Evolutionary conservation across 2,329 filamentous ascomycete species (phyloP).

Genomic region (Neodidymelliopsis sp.): DNA sequence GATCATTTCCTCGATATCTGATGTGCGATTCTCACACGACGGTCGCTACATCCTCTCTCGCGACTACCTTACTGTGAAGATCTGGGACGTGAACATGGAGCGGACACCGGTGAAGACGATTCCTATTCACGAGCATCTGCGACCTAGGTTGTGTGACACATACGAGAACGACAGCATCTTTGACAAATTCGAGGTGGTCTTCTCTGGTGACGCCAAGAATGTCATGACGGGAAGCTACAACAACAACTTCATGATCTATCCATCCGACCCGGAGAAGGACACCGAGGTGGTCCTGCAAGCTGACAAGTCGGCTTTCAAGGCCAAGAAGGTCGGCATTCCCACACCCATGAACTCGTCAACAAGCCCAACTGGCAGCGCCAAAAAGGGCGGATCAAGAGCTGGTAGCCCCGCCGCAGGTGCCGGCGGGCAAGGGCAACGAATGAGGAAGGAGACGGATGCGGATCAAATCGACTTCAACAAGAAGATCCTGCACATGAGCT

Average conservation of each 20-base stretch:
- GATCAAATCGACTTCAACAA: conserved; percentile 99
- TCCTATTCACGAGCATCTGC: conserved; percentile 95
- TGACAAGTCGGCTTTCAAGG: conserved; percentile 99
- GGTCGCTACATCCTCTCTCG: conserved; percentile 96
- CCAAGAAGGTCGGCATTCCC: conserved; percentile 98
- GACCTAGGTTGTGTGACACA: conserved; percentile 93
- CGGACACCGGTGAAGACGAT: conserved; percentile 97
- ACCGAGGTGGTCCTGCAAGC: conserved; percentile 97
- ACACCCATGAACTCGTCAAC: conserved; percentile 90
- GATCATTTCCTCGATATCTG: conserved; percentile 99
- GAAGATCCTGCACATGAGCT: conserved; percentile 99
- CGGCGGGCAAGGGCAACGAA: conserved; percentile 82
- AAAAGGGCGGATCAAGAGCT: conserved; percentile 88
- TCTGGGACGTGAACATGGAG: conserved; percentile 99
- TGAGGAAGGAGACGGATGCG: conserved; percentile 98
- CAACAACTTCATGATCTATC: conserved; percentile 99
- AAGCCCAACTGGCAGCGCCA: conserved; percentile 75
- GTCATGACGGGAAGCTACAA: conserved; percentile 99
- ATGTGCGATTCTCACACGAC: conserved; percentile 96
- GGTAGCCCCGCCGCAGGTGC: conserved; percentile 80
- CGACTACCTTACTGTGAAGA: conserved; percentile 98
- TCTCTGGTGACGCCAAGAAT: conserved; percentile 97
- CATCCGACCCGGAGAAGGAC: conserved; percentile 93
- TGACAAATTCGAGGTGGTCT: conserved; percentile 99
- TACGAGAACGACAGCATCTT: conserved; percentile 99